Conservation (phyloP, 2,329 filamentous ascomycete genomes). For the Scedosporium boydii region DNA sequence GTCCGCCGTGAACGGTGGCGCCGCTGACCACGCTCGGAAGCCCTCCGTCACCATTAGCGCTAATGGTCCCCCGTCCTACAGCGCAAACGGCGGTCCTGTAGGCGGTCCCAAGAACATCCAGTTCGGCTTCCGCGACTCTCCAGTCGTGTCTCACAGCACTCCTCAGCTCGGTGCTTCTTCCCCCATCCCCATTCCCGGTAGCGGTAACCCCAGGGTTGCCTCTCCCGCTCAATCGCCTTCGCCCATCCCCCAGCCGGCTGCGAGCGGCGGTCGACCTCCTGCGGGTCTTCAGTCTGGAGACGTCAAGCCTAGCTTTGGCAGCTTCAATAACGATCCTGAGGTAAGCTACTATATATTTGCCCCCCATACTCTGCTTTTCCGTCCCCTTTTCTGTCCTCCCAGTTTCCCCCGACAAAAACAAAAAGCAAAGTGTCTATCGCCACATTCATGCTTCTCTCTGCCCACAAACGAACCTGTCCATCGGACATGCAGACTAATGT, state of each 20-base stretch:
- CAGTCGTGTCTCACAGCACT: constrained; percentile 56
- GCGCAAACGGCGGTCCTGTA: constrained; percentile 61
- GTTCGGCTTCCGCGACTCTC: constrained; percentile 72
- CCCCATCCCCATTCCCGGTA: constrained; percentile 53
- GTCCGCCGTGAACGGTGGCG: constrained; percentile 59
- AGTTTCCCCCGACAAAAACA: not conserved
- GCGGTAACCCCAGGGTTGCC: constrained; percentile 53
- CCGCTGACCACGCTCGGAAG: constrained; percentile 70
- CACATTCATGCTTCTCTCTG: constrained; percentile 16
- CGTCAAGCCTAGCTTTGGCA: constrained; percentile 68
- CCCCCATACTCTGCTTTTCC: constrained; percentile 5
- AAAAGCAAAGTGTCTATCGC: constrained; percentile 8
- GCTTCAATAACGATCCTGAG: constrained; percentile 69
- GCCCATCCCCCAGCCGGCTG: constrained; percentile 81
- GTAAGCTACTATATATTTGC: constrained; percentile 45
- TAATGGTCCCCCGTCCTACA: constrained; percentile 65
- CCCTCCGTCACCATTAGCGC: constrained; percentile 86
- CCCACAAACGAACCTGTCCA: constrained; percentile 12
- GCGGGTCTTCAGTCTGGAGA: constrained; percentile 59
- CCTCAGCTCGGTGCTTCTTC: constrained; percentile 48
- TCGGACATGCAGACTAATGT: too few species aligned
- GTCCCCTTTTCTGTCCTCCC: not conserved
- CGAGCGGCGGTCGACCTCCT: constrained; percentile 77
- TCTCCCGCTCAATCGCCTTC: constrained; percentile 85
- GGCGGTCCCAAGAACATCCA: constrained; percentile 60